Evolutionary conservation across 2,329 filamentous ascomycete species (phyloP).

Genomic region (Colletotrichum spinosum): DNA sequence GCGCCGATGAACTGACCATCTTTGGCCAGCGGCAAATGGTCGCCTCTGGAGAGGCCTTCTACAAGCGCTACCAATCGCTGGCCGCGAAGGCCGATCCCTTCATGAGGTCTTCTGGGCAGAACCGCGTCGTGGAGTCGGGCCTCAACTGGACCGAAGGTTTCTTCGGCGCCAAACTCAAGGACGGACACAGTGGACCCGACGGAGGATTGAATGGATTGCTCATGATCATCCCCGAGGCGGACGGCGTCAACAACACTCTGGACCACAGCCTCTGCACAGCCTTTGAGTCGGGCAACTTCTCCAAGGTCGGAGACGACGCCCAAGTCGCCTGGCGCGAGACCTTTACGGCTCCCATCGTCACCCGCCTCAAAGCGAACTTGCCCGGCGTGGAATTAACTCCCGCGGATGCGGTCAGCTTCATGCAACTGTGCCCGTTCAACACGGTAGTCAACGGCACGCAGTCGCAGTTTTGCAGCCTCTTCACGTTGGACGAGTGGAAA

Average conservation of each 20-base stretch:
- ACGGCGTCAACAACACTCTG: slow-evolving; percentile 82
- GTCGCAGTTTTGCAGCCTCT: slow-evolving; percentile 82
- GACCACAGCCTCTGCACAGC: slow-evolving; percentile 77
- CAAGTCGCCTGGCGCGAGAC: slow-evolving; percentile 69
- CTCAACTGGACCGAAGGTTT: slow-evolving; percentile 82
- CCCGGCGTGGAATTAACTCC: slow-evolving; percentile 73
- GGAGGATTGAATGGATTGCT: slow-evolving; percentile 64
- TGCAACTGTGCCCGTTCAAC: slow-evolving; percentile 91
- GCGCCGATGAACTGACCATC: slow-evolving; percentile 74
- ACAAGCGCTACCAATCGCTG: slow-evolving; percentile 76
- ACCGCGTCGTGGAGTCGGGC: slow-evolving; percentile 80
- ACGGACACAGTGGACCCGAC: slow-evolving; percentile 50
- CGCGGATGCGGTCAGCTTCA: slow-evolving; percentile 75
- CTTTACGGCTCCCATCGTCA: slow-evolving; percentile 76
- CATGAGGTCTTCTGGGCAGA: slow-evolving; percentile 76
- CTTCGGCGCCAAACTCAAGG: slow-evolving; percentile 58
- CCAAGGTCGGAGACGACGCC: slow-evolving; percentile 59
- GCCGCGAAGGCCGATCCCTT: slow-evolving; percentile 72
- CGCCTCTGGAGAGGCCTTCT: slow-evolving; percentile 82
- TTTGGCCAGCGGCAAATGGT: slow-evolving; percentile 78
- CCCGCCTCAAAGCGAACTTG: slow-evolving; percentile 76
- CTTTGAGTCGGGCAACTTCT: slow-evolving; percentile 72
- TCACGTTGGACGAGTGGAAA: slow-evolving; percentile 78
- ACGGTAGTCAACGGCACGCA: slow-evolving; percentile 75
- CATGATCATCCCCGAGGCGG: slow-evolving; percentile 76